These are phyloP conservation scores for Umbilicaria muhlenbergii DNA, from an alignment of 495 filamentous ascomycete genomes.

Conservation along the genomic window DNA sequence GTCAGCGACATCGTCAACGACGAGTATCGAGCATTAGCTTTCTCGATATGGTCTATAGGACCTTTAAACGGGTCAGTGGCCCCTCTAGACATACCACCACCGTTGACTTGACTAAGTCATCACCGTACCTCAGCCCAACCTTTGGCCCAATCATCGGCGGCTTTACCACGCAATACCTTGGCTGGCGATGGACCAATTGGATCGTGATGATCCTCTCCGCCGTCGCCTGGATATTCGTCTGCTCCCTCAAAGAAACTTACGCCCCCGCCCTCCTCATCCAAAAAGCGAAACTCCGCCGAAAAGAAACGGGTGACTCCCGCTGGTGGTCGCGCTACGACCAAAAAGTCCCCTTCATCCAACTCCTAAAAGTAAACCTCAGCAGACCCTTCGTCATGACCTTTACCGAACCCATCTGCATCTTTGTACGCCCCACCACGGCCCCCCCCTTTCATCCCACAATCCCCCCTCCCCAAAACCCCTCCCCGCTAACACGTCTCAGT, in stretches of 20 bases:
- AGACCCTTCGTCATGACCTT: constrained; percentile 65
- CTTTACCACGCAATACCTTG: constrained; percentile 51
- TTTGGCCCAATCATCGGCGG: constrained; percentile 53
- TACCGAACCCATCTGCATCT: constrained; percentile 60
- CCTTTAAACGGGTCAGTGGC: constrained; percentile 58
- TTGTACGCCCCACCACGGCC: constrained; percentile 19
- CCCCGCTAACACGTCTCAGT: constrained; percentile 32
- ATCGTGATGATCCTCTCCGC: constrained; percentile 55
- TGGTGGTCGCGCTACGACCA: constrained; percentile 70
- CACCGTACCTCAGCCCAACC: background rate
- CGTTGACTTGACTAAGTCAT: background rate
- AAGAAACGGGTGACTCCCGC: constrained; percentile 56
- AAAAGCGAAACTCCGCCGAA: constrained; percentile 51
- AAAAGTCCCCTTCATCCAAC: constrained; percentile 32
- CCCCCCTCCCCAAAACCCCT: background rate
- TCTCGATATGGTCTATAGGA: constrained; percentile 63
- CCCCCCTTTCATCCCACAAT: background rate
- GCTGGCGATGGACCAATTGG: constrained; percentile 87
- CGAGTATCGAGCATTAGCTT: constrained; percentile 52
- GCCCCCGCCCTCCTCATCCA: constrained; percentile 53
- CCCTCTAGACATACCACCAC: constrained; percentile 1
- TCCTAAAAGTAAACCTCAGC: constrained; percentile 55
- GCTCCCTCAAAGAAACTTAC: constrained; percentile 59
- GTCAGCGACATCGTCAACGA: constrained; percentile 63
- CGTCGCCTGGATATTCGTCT: constrained; percentile 33